A percentile compares a stretch with the other conserved stretches of the same genome.
phyloP scores from a whole-genome alignment of 306 rosid species.

The Dicorynia guianensis region DNA sequence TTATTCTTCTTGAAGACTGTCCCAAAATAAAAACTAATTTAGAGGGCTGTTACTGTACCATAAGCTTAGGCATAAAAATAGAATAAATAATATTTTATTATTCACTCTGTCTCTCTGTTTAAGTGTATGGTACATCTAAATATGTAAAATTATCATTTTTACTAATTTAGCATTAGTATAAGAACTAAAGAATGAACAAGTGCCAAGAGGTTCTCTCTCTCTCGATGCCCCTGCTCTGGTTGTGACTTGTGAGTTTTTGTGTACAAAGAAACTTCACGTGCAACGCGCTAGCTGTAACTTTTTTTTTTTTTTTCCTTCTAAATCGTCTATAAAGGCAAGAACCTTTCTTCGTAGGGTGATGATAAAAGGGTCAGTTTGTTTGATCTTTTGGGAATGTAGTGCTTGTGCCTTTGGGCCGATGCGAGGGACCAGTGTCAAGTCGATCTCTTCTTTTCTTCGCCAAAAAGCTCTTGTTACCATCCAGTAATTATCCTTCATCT shows the following conservation, averaged over 20 bases:
- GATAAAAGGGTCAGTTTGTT: conserved; percentile 42
- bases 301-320: conserved; percentile 34
- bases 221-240: conserved; percentile 26
- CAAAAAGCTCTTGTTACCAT: conserved; percentile 24
- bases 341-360: conserved; percentile 11
- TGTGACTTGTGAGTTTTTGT: conserved; percentile 11
- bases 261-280: conserved; percentile 51
- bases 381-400: conserved; percentile 26
- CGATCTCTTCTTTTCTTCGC: conserved; percentile 11
- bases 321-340: conserved; percentile 30
- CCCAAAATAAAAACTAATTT: too few species aligned
- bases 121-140: too few species aligned
- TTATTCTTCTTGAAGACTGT: too few species aligned
- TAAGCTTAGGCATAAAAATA: too few species aligned
- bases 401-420: conserved; percentile 7
- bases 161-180: background rate
- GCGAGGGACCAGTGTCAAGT: background rate
- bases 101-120: too few species aligned
- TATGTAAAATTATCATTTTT: too few species aligned
- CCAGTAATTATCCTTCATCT: conserved; percentile 33
- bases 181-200: conserved; percentile 14
- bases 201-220: conserved; percentile 36
- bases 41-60: too few species aligned
- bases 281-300: conserved; percentile 46
- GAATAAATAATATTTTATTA: too few species aligned